A percentile compares a stretch with the other conserved stretches of the same genome.
Evolutionary conservation across 2,329 filamentous ascomycete genomes (phyloP).

Genomic region (Fusarium luffae): DNA sequence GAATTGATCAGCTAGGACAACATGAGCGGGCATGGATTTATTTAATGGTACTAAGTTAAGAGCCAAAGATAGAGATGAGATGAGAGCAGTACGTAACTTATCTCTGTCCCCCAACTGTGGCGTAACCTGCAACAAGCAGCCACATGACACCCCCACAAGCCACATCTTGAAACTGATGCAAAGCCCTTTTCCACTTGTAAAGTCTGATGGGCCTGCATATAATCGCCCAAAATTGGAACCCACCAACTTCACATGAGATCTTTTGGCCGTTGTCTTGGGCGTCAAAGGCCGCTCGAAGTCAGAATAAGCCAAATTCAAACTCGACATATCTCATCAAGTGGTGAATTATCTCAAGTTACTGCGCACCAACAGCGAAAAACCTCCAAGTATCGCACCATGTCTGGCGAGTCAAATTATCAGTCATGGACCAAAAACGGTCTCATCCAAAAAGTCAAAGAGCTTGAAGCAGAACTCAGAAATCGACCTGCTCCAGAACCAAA

Average conservation of each 20-base stretch:
- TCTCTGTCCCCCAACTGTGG: slow-evolving; percentile 37
- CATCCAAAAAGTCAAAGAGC: slow-evolving; percentile 71
- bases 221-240: slow-evolving; percentile 41
- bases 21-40: slow-evolving; percentile 17
- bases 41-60: slow-evolving; percentile 4
- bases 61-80: slow-evolving; percentile 36
- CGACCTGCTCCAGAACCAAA: slow-evolving; percentile 49
- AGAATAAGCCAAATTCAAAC: slow-evolving; percentile 28
- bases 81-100: slow-evolving; percentile 44
- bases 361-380: slow-evolving; percentile 26
- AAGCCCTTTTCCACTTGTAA: slow-evolving; percentile 42
- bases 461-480: slow-evolving; percentile 74
- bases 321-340: slow-evolving; percentile 35
- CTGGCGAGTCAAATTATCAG: slow-evolving; percentile 62
- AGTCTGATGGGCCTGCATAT: slow-evolving; percentile 41
- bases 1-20: not conserved
- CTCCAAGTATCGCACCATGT: slow-evolving; percentile 46
- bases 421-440: slow-evolving; percentile 76
- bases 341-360: slow-evolving; percentile 31
- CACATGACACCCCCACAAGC: slow-evolving; percentile 25
- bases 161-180: slow-evolving; percentile 33
- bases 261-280: slow-evolving; percentile 42
- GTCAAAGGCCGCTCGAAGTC: slow-evolving; percentile 42
- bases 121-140: slow-evolving; percentile 15
- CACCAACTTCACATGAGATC: slow-evolving; percentile 47